A percentile compares a stretch with the other conserved stretches of the same genome.
phyloP scores from a whole-genome alignment of 164 flowering plant species.

The grape (Vitis vinifera) region ASM3070453v1 NC_081820.1:19587501-19588000 shows the following conservation, averaged over 20 bases:
- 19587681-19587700: constrained; percentile 75
- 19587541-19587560: constrained; percentile 67
- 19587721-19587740: constrained; percentile 67
- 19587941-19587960: no score
- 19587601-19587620: constrained; percentile 76
- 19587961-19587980: no score
- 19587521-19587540: not conserved
- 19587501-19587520: not conserved
- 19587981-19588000: not conserved
- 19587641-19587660: constrained; percentile 66
- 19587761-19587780: constrained; percentile 62
- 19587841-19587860: not conserved
- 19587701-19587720: constrained; percentile 79
- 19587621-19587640: constrained; percentile 75
- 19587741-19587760: constrained; percentile 43
- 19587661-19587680: constrained; percentile 69
- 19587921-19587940: no score
- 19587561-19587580: constrained; percentile 58
- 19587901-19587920: no score
- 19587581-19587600: constrained; percentile 90
- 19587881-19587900: not conserved
- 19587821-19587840: not conserved
- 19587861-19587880: no score
- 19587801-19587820: constrained; percentile 69
- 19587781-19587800: constrained; percentile 63